Conservation (phyloP, 2,329 filamentous ascomycete species). For the Aspergillus felis region DNA sequence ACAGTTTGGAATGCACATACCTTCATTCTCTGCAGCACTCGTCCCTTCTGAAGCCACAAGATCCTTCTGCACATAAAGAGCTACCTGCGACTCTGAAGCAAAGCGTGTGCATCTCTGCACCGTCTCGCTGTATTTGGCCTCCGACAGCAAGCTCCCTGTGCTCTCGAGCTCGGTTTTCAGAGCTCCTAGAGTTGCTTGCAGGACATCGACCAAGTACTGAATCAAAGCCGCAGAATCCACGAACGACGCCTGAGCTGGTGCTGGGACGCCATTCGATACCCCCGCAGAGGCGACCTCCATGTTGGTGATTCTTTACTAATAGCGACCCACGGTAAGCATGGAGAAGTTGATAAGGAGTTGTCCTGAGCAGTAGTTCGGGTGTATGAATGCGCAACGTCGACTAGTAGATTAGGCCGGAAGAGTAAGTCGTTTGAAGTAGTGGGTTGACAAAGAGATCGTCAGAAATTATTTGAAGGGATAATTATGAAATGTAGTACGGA, state of each 20-base stretch:
- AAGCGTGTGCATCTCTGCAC: constrained; percentile 84
- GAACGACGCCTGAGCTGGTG: constrained; percentile 27
- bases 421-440: background rate
- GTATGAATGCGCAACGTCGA: background rate
- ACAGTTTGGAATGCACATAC: constrained; percentile 29
- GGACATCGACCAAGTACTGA: constrained; percentile 67
- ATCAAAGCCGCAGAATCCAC: constrained; percentile 67
- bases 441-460: background rate
- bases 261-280: constrained; percentile 33
- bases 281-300: constrained; percentile 39
- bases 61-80: constrained; percentile 85
- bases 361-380: background rate
- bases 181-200: constrained; percentile 71
- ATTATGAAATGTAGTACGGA: background rate
- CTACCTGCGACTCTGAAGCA: constrained; percentile 79
- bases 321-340: constrained; percentile 27
- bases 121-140: constrained; percentile 69
- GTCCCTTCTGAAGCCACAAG: constrained; percentile 52
- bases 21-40: constrained; percentile 35
- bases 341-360: constrained; percentile 12
- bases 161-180: constrained; percentile 73
- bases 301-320: constrained; percentile 22
- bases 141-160: constrained; percentile 76
- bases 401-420: background rate
- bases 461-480: background rate